Evolutionary conservation across 176 grass and related monocot genomes (phyloP).

Genomic region (Alloteropsis semialata): DNA sequence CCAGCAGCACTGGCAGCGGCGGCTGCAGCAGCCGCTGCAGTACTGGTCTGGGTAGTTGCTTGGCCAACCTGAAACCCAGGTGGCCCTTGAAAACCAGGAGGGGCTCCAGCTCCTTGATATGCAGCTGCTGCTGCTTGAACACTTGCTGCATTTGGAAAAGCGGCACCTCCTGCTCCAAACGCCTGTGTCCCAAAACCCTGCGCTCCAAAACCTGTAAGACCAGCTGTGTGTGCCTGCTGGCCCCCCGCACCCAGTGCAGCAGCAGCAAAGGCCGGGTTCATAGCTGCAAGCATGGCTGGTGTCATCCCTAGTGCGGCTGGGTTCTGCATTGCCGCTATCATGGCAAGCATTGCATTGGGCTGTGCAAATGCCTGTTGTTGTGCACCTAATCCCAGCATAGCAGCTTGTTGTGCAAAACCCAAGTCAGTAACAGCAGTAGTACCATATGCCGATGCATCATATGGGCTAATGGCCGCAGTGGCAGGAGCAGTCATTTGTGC

Average conservation of each 20-base stretch:
- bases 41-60: constrained; percentile 49
- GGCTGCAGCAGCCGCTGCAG: background rate
- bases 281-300: constrained; percentile 68
- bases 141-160: constrained; percentile 52
- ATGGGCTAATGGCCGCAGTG: constrained; percentile 32
- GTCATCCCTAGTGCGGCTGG: constrained; percentile 42
- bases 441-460: constrained; percentile 56
- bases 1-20: constrained; percentile 40
- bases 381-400: constrained; percentile 66
- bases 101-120: constrained; percentile 49
- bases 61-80: constrained; percentile 86
- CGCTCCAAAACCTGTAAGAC: constrained; percentile 54
- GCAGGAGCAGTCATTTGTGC: constrained; percentile 31
- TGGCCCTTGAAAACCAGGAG: constrained; percentile 88
- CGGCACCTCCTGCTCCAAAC: constrained; percentile 41
- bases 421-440: constrained; percentile 45
- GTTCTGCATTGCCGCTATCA: constrained; percentile 94
- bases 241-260: constrained; percentile 69
- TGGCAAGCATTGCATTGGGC: constrained; percentile 82
- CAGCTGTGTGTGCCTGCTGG: constrained; percentile 45
- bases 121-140: constrained; percentile 47
- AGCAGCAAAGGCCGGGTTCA: constrained; percentile 87
- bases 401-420: constrained; percentile 69
- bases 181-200: constrained; percentile 59
- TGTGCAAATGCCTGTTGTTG: constrained; percentile 66